These are phyloP conservation scores for Galium porrigens DNA, from an alignment of 305 asterid species.

Conservation along the genomic window DNA sequence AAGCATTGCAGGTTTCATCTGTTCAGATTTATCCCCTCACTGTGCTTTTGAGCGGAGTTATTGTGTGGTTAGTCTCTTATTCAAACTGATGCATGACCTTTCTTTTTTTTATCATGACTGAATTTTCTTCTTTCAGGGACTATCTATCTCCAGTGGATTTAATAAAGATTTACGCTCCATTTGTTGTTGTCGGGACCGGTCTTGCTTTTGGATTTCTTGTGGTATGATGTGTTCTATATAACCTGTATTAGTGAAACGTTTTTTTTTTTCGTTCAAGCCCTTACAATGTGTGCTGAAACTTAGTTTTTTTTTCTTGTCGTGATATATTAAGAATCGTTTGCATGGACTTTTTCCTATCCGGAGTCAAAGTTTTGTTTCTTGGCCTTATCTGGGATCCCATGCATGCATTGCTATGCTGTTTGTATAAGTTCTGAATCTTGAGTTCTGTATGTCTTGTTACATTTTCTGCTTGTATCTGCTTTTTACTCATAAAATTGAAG, in stretches of 20 bases:
- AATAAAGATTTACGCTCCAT: conserved; percentile 52
- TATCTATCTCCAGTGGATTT: conserved; percentile 62
- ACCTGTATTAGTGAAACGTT: conserved; percentile 8
- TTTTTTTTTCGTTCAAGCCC: not conserved
- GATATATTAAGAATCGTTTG: not conserved
- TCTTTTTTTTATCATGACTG: conserved; percentile 15
- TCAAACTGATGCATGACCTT: conserved; percentile 6
- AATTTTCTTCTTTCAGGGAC: conserved; percentile 43
- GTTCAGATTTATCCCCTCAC: conserved; percentile 60
- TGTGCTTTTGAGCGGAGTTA: conserved; percentile 61
- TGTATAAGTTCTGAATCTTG: too few species aligned
- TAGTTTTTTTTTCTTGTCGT: not conserved
- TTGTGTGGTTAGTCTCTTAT: conserved; percentile 25
- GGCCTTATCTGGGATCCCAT: not conserved
- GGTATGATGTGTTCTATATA: conserved; percentile 35
- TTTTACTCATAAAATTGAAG: not conserved
- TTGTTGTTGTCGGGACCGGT: conserved; percentile 58
- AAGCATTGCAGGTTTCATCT: conserved; percentile 6
- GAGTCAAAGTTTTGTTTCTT: not conserved
- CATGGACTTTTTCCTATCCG: not conserved
- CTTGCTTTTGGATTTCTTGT: conserved; percentile 88
- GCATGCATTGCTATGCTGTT: not conserved
- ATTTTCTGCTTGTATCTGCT: not conserved
- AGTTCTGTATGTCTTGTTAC: not conserved
- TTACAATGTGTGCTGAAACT: not conserved